These are phyloP conservation scores for Acrasis kona DNA, from an alignment of 78 protist species.

Conservation along the genomic window DNA sequence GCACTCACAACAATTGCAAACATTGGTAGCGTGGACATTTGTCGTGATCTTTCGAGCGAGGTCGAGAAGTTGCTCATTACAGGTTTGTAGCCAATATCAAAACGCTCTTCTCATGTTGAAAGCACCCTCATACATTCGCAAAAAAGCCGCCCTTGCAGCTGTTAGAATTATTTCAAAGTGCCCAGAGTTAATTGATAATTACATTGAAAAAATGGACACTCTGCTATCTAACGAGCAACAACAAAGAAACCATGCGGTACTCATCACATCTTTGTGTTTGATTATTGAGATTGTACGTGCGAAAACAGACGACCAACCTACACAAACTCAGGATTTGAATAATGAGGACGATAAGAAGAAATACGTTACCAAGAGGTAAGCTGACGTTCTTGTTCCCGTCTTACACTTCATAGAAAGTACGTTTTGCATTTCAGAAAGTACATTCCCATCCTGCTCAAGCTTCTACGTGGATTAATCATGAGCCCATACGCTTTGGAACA, in stretches of 20 bases:
- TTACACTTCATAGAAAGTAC: too few relatives aligned
- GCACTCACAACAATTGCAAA: slow-evolving; percentile 87
- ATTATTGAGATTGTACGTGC: slow-evolving; percentile 67
- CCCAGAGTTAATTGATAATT: slow-evolving; percentile 79
- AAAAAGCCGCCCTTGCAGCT: slow-evolving; percentile 88
- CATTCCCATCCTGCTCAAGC: slow-evolving; percentile 54
- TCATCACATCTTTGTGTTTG: slow-evolving; percentile 68
- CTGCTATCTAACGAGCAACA: slow-evolving; percentile 32
- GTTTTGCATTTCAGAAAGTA: too few relatives aligned
- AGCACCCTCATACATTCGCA: slow-evolving; percentile 63
- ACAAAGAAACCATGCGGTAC: slow-evolving; percentile 75
- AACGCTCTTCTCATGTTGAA: too few relatives aligned
- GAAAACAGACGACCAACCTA: too few relatives aligned
- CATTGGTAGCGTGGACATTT: slow-evolving; percentile 86
- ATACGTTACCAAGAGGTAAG: too few relatives aligned
- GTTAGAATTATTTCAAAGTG: slow-evolving; percentile 70
- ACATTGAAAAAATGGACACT: slow-evolving; percentile 34
- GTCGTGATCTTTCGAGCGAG: slow-evolving; percentile 84
- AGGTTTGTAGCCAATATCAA: too few relatives aligned
- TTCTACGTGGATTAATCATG: slow-evolving; percentile 65
- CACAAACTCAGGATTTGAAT: too few relatives aligned
- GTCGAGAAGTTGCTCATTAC: slow-evolving; percentile 86
- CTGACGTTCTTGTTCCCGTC: too few relatives aligned
- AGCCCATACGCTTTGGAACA: slow-evolving; percentile 82
- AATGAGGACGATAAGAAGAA: too few relatives aligned